Base-by-base conservation (phyloP, 208 protist species). In the Acanthamoeba quina region DNA sequence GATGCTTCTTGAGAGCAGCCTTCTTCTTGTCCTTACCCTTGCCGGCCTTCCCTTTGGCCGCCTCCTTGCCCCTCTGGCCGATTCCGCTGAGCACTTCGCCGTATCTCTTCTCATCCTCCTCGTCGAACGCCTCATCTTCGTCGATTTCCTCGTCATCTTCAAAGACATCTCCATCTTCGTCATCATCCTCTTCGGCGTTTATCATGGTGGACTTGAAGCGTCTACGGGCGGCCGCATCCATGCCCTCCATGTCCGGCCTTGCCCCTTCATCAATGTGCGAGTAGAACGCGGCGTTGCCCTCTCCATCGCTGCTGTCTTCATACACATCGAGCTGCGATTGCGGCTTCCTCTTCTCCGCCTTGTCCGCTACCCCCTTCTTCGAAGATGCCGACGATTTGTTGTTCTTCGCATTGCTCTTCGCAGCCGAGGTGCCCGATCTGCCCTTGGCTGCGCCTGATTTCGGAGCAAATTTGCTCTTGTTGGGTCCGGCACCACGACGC, bases 101-200 rank as follows among this genome's bases (percentile, higher is more conserved):
- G 10, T 70, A 94, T 26, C 41, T 9, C 49, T 78, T 64, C 68
- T 94, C 90, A 66, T 94, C 90, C 29, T 94, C 90, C 52, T 94
- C 90, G 41, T 94, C 90, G 44, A 94, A 94, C 5, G 90, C 90
- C 52, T 94, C 90, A 41, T 94, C 90, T 66, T 94, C 90, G 72
- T 94, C 90, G 41, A 94, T 83, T 83, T 94, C 90, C 68, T 94
- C 88, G 26, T 92, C 88, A 70, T 92, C 88, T 58, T 82, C 74
- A 3, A 82, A 82, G 3, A 82, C 26, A 47, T 82, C 78, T 37
- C 17, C 78, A 31, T 88, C 78, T 21, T 64, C 49, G 7, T 54
- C 78, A 13, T 64, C 78, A 5, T 64, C 52, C 11, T 85, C 76
- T 34, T 85, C 76, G 47, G 24, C 34, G 44, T 56, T 44, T 17